Evolutionary conservation across 495 filamentous ascomycete genomes (phyloP).

Genomic region (Annulohypoxylon maeteangense): DNA sequence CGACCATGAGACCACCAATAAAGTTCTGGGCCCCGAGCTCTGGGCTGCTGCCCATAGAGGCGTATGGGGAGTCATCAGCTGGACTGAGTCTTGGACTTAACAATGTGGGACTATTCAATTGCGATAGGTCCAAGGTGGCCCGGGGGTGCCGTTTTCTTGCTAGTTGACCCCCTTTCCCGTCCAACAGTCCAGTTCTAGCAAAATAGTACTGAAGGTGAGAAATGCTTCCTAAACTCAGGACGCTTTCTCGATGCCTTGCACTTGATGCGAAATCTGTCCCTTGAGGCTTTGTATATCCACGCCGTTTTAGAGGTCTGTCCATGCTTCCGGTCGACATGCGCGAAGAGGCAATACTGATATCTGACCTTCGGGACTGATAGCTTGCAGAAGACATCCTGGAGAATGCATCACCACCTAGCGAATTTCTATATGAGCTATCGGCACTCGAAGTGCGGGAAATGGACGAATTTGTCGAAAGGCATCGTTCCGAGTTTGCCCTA

Average conservation of each 20-base stretch:
- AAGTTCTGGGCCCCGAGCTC: constrained; percentile 57
- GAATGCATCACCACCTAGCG: constrained; percentile 61
- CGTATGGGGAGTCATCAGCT: constrained; percentile 65
- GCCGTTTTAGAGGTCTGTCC: constrained; percentile 64
- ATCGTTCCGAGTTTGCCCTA: constrained; percentile 71
- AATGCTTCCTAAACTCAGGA: constrained; percentile 95
- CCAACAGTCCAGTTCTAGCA: constrained; percentile 89
- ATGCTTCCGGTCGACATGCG: constrained; percentile 57
- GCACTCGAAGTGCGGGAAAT: constrained; percentile 64
- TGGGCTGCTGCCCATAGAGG: constrained; percentile 66
- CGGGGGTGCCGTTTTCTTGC: constrained; percentile 74
- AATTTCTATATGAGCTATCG: constrained; percentile 67
- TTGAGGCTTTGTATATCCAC: constrained; percentile 91
- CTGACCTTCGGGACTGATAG: constrained; percentile 51
- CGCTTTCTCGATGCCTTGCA: constrained; percentile 87
- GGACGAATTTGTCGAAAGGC: constrained; percentile 80
- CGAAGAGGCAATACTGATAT: constrained; percentile 54
- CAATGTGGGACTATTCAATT: constrained; percentile 53
- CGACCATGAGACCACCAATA: constrained; percentile 53
- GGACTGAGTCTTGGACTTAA: constrained; percentile 54
- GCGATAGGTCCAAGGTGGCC: constrained; percentile 60
- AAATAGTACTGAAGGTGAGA: constrained; percentile 99
- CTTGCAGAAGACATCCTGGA: constrained; percentile 63
- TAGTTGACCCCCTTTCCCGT: constrained; percentile 90
- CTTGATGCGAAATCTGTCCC: constrained; percentile 91